phyloP scores from a whole-genome alignment of 1,284 basidiomycete genomes.

The Tylopilus sp. region DNA sequence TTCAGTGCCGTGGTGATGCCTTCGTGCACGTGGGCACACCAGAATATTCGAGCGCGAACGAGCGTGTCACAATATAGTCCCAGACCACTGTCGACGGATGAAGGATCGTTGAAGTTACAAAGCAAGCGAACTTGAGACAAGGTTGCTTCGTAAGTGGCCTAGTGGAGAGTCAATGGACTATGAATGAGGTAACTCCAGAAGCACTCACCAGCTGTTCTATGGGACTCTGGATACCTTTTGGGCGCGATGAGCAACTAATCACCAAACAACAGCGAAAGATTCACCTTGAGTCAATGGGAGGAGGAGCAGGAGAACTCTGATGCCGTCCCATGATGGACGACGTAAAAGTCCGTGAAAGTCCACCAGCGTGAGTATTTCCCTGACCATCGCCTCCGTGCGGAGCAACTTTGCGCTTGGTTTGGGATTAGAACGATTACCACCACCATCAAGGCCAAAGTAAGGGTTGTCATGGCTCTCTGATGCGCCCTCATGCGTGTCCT shows the following conservation, averaged over 20 bases:
- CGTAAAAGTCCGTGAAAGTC: conserved; percentile 76
- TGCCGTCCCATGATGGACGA: conserved; percentile 83
- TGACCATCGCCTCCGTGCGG: conserved; percentile 55
- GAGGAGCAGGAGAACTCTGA: conserved; percentile 70
- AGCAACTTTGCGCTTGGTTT: conserved; percentile 16
- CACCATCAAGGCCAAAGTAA: conserved; percentile 14
- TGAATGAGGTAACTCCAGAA: not conserved
- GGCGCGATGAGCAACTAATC: conserved; percentile 11
- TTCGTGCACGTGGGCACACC: conserved; percentile 82
- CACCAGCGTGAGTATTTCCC: conserved; percentile 71
- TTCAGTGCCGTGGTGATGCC: conserved; percentile 73
- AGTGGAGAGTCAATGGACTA: conserved; percentile 9
- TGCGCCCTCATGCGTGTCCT: conserved; percentile 17
- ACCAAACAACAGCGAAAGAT: conserved; percentile 6
- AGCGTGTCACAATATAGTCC: conserved; percentile 57
- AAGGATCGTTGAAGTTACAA: conserved; percentile 50
- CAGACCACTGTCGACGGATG: conserved; percentile 48
- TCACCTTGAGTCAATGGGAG: conserved; percentile 79
- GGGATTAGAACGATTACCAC: conserved; percentile 21
- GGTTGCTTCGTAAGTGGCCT: conserved; percentile 58
- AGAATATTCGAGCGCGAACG: conserved; percentile 75
- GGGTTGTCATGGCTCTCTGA: conserved; percentile 19
- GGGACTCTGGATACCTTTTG: conserved; percentile 43
- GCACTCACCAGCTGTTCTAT: conserved; percentile 49
- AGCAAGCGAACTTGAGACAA: conserved; percentile 68